Base-by-base conservation (phyloP, 192 early-diverging fungal species). In the Jimgerdemannia flammicorona region DNA sequence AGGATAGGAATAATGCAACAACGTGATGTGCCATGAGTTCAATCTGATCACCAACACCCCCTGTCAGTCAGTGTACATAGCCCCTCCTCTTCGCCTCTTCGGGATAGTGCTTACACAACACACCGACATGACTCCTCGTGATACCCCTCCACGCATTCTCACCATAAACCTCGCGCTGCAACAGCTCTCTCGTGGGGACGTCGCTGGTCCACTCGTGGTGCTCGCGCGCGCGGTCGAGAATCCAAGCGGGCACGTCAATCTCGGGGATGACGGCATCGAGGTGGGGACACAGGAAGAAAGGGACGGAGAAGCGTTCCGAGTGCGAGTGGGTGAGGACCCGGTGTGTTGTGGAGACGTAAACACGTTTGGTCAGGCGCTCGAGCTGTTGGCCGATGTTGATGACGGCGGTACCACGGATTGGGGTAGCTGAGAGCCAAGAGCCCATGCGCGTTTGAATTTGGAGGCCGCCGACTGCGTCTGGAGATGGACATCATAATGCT, bases 361-460 rank as follows among this genome's bases (percentile, higher is more conserved):
- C 69, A 17, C 80, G 79, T 7, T 81, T 83, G 0, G 87, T 88
- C 49, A 89, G 40, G 20, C 86, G 79, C 66, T 89, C 89, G 9
- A 91, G 80, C 4, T 84, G 82, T 18, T 89, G 87, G 64, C 90
- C 90, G 74, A 90, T 88, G 19, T 90, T 91, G 20, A 91, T 88
- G 19, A 91, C 84, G 76, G 90, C 86, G 4, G 89, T 88, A 20
- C 83, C 74, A 0, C 84, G 84, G 19, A 90, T 79, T 0, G 90
- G 84, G 3, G 78, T 72, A 0, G 90, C 88, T 43, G 89, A 83
- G 43, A 91, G 79, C 89, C 90, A 91, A 67, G 81, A 20, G 9
- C 90, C 90, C 17, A 69, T 41, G 17, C 80, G 83, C 74, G 83
- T 82, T 71, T 91, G 90, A 7, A 90, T 88, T 71, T 91, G 90